These are phyloP conservation scores for Metschnikowia hibisci DNA, from an alignment of 805 yeast species.

Conservation along the genomic window DNA sequence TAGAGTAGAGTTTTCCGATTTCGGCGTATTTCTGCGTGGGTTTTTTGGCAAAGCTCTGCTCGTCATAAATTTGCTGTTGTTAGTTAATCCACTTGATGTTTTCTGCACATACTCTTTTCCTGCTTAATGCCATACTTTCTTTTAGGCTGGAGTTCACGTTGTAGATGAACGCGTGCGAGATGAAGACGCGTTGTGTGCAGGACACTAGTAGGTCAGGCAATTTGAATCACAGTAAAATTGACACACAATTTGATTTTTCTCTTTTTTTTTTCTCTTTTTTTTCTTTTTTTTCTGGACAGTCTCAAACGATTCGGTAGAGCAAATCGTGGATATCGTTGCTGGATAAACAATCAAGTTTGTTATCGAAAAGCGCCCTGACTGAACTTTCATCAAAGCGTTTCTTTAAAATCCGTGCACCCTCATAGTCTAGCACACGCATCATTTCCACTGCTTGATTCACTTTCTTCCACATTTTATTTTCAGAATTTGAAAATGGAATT, in stretches of 20 bases:
- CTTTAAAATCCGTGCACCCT: slow-evolving; percentile 19
- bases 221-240: too few relatives aligned
- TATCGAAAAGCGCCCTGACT: slow-evolving; percentile 21
- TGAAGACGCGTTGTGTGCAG: too few relatives aligned
- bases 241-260: too few relatives aligned
- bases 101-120: slow-evolving; percentile 24
- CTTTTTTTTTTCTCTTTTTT: too few relatives aligned
- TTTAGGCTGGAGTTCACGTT: neutral
- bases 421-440: slow-evolving; percentile 22
- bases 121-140: slow-evolving; percentile 20
- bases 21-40: slow-evolving; percentile 19
- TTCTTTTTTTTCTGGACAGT: too few relatives aligned
- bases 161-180: slow-evolving; percentile 1
- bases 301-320: slow-evolving; percentile 22
- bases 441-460: slow-evolving; percentile 29
- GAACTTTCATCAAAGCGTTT: slow-evolving; percentile 14
- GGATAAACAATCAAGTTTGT: slow-evolving; percentile 17
- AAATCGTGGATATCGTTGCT: slow-evolving; percentile 23
- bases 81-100: slow-evolving; percentile 8
- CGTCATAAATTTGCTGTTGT: slow-evolving; percentile 16
- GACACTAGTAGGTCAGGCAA: too few relatives aligned
- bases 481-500: slow-evolving; percentile 18
- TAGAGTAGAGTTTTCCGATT: slow-evolving; percentile 23
- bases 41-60: slow-evolving; percentile 14
- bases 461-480: slow-evolving; percentile 23